Conservation (phyloP, 1,284 basidiomycete species). For the Ustilago hordei region DNA sequence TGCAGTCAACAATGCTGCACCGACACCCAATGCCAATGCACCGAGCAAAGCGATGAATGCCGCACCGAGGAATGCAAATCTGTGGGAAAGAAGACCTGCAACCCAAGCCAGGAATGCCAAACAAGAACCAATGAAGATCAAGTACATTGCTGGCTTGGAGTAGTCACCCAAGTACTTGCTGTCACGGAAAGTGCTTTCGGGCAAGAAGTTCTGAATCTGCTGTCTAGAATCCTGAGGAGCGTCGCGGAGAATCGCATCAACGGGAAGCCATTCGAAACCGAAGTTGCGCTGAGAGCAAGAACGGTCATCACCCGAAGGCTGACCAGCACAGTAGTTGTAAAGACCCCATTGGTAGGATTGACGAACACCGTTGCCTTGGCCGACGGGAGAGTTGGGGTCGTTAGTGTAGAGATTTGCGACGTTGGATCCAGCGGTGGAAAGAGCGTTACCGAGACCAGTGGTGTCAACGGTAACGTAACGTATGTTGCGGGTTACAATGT, state of each 20-base stretch:
- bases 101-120: slow-evolving; percentile 62
- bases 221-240: slow-evolving; percentile 24
- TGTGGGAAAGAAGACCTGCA: slow-evolving; percentile 55
- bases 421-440: slow-evolving; percentile 22
- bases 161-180: slow-evolving; percentile 52
- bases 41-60: slow-evolving; percentile 59
- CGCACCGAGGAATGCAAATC: slow-evolving; percentile 61
- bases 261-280: slow-evolving; percentile 56
- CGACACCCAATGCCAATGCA: slow-evolving; percentile 55
- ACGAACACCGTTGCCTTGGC: slow-evolving; percentile 48
- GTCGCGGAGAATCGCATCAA: slow-evolving; percentile 41
- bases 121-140: slow-evolving; percentile 66
- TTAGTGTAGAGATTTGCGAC: slow-evolving; percentile 50
- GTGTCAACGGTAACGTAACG: slow-evolving; percentile 53
- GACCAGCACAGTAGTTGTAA: slow-evolving; percentile 61
- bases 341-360: slow-evolving; percentile 59
- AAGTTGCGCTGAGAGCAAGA: slow-evolving; percentile 42
- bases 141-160: slow-evolving; percentile 60
- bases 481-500: slow-evolving; percentile 67
- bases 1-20: slow-evolving; percentile 63
- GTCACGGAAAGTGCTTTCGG: slow-evolving; percentile 47
- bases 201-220: slow-evolving; percentile 33
- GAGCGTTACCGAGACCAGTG: slow-evolving; percentile 32
- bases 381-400: slow-evolving; percentile 33
- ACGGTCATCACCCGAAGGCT: slow-evolving; percentile 23